Conservation (phyloP, 441 rosid species). For the Populus hybrid region DNA sequence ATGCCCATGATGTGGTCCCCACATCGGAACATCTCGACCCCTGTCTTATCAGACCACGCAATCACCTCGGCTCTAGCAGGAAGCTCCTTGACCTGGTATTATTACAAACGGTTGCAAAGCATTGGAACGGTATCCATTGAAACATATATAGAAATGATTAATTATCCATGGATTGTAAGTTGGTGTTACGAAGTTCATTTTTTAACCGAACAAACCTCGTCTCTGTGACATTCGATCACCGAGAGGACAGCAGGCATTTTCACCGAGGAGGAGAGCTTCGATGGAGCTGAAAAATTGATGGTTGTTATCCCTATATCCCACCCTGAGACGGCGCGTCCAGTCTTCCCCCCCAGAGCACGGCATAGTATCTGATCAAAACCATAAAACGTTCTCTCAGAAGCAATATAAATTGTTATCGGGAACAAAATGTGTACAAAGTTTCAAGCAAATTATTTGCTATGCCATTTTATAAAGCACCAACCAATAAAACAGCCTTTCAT, state of each 20-base stretch:
- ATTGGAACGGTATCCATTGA: neutral
- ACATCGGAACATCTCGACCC: constrained; percentile 55
- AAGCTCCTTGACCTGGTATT: constrained; percentile 40
- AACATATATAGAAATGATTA: neutral
- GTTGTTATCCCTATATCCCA: constrained; percentile 69
- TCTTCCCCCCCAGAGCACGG: constrained; percentile 60
- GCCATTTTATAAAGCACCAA: neutral
- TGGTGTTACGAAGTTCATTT: neutral
- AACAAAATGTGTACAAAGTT: no score
- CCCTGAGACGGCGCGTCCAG: constrained; percentile 41
- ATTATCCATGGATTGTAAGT: no score
- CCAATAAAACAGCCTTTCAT: neutral
- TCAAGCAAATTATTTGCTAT: neutral
- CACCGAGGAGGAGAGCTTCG: constrained; percentile 37
- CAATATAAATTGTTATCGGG: neutral
- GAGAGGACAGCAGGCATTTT: constrained; percentile 36
- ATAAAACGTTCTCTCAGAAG: neutral
- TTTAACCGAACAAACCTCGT: constrained; percentile 41
- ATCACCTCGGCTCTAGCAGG: constrained; percentile 55
- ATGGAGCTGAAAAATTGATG: constrained; percentile 36
- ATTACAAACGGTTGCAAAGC: neutral
- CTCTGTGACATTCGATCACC: constrained; percentile 58
- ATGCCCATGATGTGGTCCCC: constrained; percentile 70
- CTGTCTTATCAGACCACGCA: constrained; percentile 51
- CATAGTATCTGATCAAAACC: constrained; percentile 43